Percentiles rank a stretch among this genome's conserved stretches.
These are phyloP conservation scores for Nephelium lappaceum DNA, from an alignment of 345 rosid genomes.

Conservation along the genomic window DNA sequence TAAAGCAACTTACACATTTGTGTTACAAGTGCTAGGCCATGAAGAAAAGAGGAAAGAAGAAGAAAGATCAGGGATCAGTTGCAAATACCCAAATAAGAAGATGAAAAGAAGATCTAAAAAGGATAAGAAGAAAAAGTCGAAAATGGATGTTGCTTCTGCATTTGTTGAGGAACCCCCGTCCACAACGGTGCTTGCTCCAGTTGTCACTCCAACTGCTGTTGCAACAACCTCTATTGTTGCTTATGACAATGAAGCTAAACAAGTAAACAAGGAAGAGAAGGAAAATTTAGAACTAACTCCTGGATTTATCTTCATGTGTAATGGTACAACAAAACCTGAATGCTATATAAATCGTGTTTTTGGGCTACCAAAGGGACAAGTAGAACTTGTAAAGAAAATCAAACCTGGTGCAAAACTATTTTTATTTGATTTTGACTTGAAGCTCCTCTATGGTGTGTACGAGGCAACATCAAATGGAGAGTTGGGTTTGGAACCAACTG, in stretches of 20 bases:
- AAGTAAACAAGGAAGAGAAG: not conserved
- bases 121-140: not conserved
- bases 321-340: slow-evolving; percentile 30
- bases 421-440: slow-evolving; percentile 38
- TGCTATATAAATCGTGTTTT: slow-evolving; percentile 41
- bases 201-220: not conserved
- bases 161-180: slow-evolving; percentile 9
- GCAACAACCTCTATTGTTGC: not conserved
- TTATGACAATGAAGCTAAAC: not conserved
- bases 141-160: not conserved
- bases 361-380: slow-evolving; percentile 29
- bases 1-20: not conserved
- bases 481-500: slow-evolving; percentile 37
- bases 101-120: slow-evolving; percentile 8
- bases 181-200: not conserved
- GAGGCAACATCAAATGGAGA: slow-evolving; percentile 35
- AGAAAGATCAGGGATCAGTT: not conserved
- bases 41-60: slow-evolving; percentile 27
- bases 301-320: slow-evolving; percentile 42
- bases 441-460: slow-evolving; percentile 38
- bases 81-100: not conserved
- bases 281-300: slow-evolving; percentile 3
- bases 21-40: not conserved
- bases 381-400: slow-evolving; percentile 30
- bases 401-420: slow-evolving; percentile 30